These are phyloP conservation scores for Sphaerulina musiva DNA, from an alignment of 2,329 filamentous ascomycete genomes.

Conservation along the genomic window DNA sequence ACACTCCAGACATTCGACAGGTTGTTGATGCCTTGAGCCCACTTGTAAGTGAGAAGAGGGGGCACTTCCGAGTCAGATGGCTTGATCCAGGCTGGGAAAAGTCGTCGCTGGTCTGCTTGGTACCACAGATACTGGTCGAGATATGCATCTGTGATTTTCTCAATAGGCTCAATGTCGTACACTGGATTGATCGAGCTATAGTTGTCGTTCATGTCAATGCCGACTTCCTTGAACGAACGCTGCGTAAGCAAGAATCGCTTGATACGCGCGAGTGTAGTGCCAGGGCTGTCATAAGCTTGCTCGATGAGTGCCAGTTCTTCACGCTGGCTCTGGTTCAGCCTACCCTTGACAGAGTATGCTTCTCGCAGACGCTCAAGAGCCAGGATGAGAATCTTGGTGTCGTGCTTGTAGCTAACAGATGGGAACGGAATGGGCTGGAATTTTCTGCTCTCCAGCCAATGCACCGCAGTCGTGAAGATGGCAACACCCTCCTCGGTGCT, in stretches of 20 bases:
- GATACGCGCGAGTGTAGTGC: constrained; percentile 90
- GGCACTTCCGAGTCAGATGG: constrained; percentile 97
- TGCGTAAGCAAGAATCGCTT: constrained; percentile 97
- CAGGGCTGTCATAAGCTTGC: constrained; percentile 95
- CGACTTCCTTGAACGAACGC: constrained; percentile 97
- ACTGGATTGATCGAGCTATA: constrained; percentile 99
- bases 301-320: constrained; percentile 96
- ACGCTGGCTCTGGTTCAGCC: constrained; percentile 93
- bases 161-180: constrained; percentile 97
- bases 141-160: constrained; percentile 99
- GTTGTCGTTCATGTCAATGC: constrained; percentile 99
- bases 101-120: constrained; percentile 90
- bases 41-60: constrained; percentile 91
- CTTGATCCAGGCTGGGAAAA: constrained; percentile 99
- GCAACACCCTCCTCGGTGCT: constrained; percentile 97
- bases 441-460: constrained; percentile 97
- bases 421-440: constrained; percentile 98
- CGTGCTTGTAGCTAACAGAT: constrained; percentile 97
- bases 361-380: constrained; percentile 88
- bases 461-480: constrained; percentile 97
- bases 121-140: constrained; percentile 99
- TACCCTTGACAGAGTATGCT: constrained; percentile 94
- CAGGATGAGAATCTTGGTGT: constrained; percentile 96
- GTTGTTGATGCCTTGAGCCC: constrained; percentile 99
- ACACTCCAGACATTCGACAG: constrained; percentile 91